phyloP scores from a whole-genome alignment of 2,329 filamentous ascomycete genomes.

The Phyllosticta citrichinensis region DNA sequence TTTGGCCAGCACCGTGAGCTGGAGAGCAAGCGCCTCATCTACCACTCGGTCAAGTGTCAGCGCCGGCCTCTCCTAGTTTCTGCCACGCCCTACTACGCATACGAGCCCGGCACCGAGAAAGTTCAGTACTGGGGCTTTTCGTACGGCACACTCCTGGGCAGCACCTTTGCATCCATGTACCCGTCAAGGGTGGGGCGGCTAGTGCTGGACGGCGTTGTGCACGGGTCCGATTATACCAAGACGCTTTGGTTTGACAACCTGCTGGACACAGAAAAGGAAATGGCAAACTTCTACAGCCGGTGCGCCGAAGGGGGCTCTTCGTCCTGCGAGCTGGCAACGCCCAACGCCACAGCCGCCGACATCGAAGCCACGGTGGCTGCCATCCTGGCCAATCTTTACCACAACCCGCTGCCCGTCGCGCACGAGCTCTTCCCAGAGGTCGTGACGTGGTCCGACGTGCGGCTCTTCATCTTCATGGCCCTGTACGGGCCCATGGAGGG shows the following conservation, averaged over 20 bases:
- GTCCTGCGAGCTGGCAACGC: constrained; percentile 30
- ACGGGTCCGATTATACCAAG: constrained; percentile 28
- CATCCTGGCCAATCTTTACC: constrained; percentile 29
- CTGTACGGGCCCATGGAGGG: constrained; percentile 26
- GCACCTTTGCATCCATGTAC: constrained; percentile 29
- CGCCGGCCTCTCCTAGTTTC: no score
- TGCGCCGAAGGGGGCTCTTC: constrained; percentile 34
- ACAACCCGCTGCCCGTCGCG: constrained; percentile 30
- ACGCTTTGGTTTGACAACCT: constrained; percentile 31
- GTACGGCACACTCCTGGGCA: constrained; percentile 37
- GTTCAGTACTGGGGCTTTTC: constrained; percentile 39
- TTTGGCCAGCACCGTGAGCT: constrained; percentile 28
- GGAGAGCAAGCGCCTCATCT: constrained; percentile 12
- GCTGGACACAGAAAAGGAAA: constrained; percentile 33
- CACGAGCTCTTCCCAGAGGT: constrained; percentile 22
- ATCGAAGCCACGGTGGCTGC: constrained; percentile 25
- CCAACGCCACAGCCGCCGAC: constrained; percentile 22
- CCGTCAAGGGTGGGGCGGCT: constrained; percentile 26
- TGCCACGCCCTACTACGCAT: background rate
- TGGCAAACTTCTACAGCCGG: constrained; percentile 35
- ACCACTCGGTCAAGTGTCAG: background rate
- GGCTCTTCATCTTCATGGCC: constrained; percentile 24
- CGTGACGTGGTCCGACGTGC: constrained; percentile 32
- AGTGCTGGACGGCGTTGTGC: constrained; percentile 38
- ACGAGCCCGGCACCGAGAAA: constrained; percentile 20